These are phyloP conservation scores for Cladophialophora chaetospira DNA, from an alignment of 2,329 filamentous ascomycete species.

Conservation along the genomic window DNA sequence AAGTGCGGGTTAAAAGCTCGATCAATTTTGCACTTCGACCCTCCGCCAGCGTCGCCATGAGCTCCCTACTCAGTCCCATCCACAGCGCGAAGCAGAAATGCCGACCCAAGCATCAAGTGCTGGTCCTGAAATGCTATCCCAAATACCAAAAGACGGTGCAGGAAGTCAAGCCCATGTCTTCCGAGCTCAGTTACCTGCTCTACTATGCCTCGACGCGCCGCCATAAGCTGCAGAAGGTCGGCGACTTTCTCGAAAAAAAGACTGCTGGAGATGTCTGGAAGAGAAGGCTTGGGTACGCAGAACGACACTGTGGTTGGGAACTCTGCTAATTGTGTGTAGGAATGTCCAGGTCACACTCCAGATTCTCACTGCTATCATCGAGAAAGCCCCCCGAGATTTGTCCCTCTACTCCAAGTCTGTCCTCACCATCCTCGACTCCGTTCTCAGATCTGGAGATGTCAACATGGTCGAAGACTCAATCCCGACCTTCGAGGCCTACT, in stretches of 20 bases:
- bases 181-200: slow-evolving; percentile 92
- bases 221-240: slow-evolving; percentile 95
- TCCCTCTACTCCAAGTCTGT: slow-evolving; percentile 84
- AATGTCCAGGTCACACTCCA: slow-evolving; percentile 94
- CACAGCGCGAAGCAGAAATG: slow-evolving; percentile 61
- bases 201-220: slow-evolving; percentile 95
- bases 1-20: slow-evolving; percentile 16
- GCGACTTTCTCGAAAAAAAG: slow-evolving; percentile 90
- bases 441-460: slow-evolving; percentile 83
- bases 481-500: slow-evolving; percentile 83
- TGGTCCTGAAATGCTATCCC: slow-evolving; percentile 95
- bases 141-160: slow-evolving; percentile 86
- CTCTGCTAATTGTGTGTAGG: slow-evolving; percentile 48
- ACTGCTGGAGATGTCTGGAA: slow-evolving; percentile 90
- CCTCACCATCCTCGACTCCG: slow-evolving; percentile 78
- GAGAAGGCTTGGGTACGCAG: slow-evolving; percentile 76
- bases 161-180: slow-evolving; percentile 93
- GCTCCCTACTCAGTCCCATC: slow-evolving; percentile 44
- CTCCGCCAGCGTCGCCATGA: slow-evolving; percentile 25
- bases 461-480: slow-evolving; percentile 91
- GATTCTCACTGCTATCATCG: slow-evolving; percentile 86
- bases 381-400: slow-evolving; percentile 87
- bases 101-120: slow-evolving; percentile 94
- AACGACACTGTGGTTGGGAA: not conserved
- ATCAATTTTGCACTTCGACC: slow-evolving; percentile 7